These are phyloP conservation scores for Prunus davidiana DNA, from an alignment of 306 rosid species.

Conservation along the genomic window DNA sequence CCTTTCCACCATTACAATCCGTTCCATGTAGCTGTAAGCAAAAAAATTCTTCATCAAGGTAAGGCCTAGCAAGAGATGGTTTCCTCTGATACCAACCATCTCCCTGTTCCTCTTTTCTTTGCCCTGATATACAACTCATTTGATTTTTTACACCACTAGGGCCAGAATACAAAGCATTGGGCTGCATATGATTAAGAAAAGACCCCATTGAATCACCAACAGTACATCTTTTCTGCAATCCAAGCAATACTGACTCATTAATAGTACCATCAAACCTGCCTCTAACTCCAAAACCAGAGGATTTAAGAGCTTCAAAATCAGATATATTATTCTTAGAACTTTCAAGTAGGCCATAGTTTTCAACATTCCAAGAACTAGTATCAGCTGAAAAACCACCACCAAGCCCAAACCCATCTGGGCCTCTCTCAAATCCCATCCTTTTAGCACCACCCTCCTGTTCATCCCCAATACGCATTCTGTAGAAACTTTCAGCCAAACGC, in stretches of 20 bases:
- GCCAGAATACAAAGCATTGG: constrained; percentile 21
- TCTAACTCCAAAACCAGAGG: constrained; percentile 21
- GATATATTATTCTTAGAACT: constrained; percentile 7
- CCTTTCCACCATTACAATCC: constrained; percentile 19
- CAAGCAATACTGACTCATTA: constrained; percentile 12
- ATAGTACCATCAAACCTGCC: constrained; percentile 9
- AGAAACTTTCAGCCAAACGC: constrained; percentile 30
- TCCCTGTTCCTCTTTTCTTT: constrained; percentile 24
- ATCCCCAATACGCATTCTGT: constrained; percentile 26
- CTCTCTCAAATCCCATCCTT: constrained; percentile 20
- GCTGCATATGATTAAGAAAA: constrained; percentile 19
- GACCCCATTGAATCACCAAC: constrained; percentile 29
- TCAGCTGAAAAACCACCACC: constrained; percentile 21
- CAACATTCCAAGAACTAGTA: constrained; percentile 24
- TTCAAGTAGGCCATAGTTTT: constrained; percentile 17
- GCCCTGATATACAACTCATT: constrained; percentile 18
- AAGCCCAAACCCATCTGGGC: constrained; percentile 19
- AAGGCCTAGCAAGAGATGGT: constrained; percentile 19
- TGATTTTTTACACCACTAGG: constrained; percentile 25
- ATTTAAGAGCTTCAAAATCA: constrained; percentile 15
- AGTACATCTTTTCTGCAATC: constrained; percentile 12
- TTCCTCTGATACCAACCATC: constrained; percentile 16
- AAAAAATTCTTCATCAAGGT: constrained; percentile 18
- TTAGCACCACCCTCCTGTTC: constrained; percentile 21
- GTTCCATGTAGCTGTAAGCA: constrained; percentile 22